Percentiles rank a stretch among this genome's conserved stretches.
Conservation (phyloP, 805 yeast species). For the Candida ovalis region DNA sequence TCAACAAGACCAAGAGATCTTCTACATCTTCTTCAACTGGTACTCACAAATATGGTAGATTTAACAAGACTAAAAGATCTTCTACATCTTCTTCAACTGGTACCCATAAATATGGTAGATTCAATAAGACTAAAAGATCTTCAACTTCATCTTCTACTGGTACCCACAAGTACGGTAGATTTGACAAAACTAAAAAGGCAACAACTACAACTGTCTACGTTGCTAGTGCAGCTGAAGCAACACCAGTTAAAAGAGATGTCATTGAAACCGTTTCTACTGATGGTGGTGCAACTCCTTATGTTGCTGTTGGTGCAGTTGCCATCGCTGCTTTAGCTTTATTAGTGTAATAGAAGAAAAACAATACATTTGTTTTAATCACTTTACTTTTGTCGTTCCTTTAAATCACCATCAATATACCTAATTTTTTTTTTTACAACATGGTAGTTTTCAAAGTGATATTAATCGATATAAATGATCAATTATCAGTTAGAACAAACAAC, state of each 20-base stretch:
- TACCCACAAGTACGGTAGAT: slow-evolving; percentile 46
- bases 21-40: slow-evolving; percentile 31
- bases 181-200: slow-evolving; percentile 43
- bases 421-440: neutral
- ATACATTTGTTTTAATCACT: neutral
- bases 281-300: slow-evolving; percentile 12
- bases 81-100: slow-evolving; percentile 35
- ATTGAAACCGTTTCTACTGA: slow-evolving; percentile 18
- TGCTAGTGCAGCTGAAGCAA: slow-evolving; percentile 8
- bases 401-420: neutral
- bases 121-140: slow-evolving; percentile 41
- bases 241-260: slow-evolving; percentile 9
- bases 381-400: neutral
- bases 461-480: no score
- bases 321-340: slow-evolving; percentile 13
- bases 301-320: slow-evolving; percentile 21
- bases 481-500: no score
- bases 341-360: slow-evolving; percentile 7
- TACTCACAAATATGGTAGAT: slow-evolving; percentile 46
- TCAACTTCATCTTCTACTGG: slow-evolving; percentile 29
- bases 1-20: slow-evolving; percentile 41
- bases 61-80: slow-evolving; percentile 42
- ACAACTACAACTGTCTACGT: slow-evolving; percentile 37
- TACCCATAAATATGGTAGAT: slow-evolving; percentile 56
- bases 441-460: neutral